Conservation (phyloP, 1,139 yeast genomes). For the Scheffersomyces segobiensis region DNA sequence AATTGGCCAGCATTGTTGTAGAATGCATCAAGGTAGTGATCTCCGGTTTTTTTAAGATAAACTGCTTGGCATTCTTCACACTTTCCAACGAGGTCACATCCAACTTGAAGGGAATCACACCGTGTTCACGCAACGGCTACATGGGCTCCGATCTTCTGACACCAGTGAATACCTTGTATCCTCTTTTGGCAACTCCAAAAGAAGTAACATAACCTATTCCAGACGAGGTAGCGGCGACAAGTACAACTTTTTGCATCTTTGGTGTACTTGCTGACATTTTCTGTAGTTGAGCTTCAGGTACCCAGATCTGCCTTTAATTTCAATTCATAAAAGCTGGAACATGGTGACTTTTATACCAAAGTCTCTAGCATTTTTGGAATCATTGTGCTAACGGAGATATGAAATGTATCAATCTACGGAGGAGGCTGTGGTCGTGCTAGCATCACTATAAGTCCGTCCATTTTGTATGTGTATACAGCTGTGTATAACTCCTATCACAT, state of each 20-base stretch:
- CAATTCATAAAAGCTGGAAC: no score
- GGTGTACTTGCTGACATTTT: not conserved
- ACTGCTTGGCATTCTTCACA: slow-evolving; percentile 22
- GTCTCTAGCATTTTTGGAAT: no score
- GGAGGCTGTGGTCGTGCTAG: no score
- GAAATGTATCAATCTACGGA: no score
- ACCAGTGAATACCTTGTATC: slow-evolving; percentile 37
- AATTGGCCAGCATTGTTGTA: slow-evolving; percentile 38
- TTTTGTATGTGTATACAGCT: no score
- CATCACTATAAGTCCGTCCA: no score
- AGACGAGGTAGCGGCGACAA: slow-evolving; percentile 41
- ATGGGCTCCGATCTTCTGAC: slow-evolving; percentile 27
- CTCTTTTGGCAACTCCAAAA: slow-evolving; percentile 26
- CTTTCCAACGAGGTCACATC: slow-evolving; percentile 33
- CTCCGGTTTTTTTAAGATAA: slow-evolving; percentile 27
- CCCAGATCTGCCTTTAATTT: no score
- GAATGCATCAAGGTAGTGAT: slow-evolving; percentile 26
- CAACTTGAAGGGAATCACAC: slow-evolving; percentile 30
- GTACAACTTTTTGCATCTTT: slow-evolving; percentile 23
- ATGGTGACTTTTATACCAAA: no score
- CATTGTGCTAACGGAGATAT: no score
- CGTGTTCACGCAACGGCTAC: slow-evolving; percentile 30
- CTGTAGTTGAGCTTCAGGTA: no score
- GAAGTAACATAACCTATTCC: slow-evolving; percentile 40
- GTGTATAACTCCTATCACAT: no score